Percentiles rank a stretch among this genome's conserved stretches.
phyloP scores from a whole-genome alignment of 2,329 filamentous ascomycete species.

The Aureobasidium uvarum region DNA sequence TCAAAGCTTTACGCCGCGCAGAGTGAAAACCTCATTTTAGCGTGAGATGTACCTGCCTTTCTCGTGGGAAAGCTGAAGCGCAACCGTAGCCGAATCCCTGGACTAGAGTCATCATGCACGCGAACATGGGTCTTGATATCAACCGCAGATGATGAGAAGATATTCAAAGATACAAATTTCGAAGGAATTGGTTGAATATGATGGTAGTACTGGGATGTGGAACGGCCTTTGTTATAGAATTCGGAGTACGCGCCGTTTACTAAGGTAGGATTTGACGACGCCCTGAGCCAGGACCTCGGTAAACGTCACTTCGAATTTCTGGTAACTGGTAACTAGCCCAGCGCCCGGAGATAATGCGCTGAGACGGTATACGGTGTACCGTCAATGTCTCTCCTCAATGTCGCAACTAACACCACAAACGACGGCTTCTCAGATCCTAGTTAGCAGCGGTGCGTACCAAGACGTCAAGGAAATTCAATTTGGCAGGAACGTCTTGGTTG shows the following conservation, averaged over 20 bases:
- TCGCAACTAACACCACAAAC: background rate
- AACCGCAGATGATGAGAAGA: background rate
- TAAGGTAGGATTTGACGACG: background rate
- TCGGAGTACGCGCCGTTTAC: background rate
- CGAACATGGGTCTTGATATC: background rate
- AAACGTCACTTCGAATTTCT: constrained; percentile 8
- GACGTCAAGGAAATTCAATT: background rate
- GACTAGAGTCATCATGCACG: background rate
- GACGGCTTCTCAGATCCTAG: background rate
- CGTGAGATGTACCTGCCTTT: background rate
- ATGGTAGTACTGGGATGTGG: background rate
- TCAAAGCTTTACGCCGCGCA: constrained; percentile 17
- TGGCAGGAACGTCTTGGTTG: background rate
- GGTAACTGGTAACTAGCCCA: background rate
- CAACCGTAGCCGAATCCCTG: too few relatives aligned
- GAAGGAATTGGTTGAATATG: background rate
- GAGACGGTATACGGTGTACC: constrained; percentile 10
- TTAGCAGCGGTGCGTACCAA: background rate
- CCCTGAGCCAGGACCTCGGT: constrained; percentile 7
- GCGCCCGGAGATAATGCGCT: constrained; percentile 1
- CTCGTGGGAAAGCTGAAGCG: background rate
- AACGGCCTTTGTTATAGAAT: background rate
- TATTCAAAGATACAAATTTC: too few relatives aligned
- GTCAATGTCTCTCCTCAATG: constrained; percentile 1
- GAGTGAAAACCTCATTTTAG: constrained; percentile 5